Base-by-base conservation (phyloP, 2,329 filamentous ascomycete species). In the Grosmannia huntii region DNA sequence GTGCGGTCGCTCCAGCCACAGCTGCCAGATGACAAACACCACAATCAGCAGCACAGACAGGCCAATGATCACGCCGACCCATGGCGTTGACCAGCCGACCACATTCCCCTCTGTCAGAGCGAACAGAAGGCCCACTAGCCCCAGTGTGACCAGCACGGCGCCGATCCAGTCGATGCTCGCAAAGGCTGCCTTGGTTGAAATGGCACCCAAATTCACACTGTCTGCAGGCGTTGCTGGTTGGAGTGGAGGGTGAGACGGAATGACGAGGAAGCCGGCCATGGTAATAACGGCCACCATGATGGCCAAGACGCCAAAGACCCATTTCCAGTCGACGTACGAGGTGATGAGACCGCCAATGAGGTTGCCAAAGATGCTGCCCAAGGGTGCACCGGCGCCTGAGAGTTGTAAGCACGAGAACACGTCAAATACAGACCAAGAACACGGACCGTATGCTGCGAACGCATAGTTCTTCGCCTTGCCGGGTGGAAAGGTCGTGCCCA, bases 381-480 rank as follows among this genome's bases (percentile, higher is more conserved):
- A 69, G 0, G 85, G 84, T 0, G 84, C 81, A 1, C 84, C 85
- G 1, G 83, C 83, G 21, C 80, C 77, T 79, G 52, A 6, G 5
- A 53, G 6, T 6, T 25, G 31, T 50, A 5, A 36, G 44, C 14
- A 49, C 4, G 19, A 31, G 2, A 9, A 41, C 2, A 10, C 5
- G n/a, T 41, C 19, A 14, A n/a, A 19, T 1, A 5, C 14, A n/a
- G n/a, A 21, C 3, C 25, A 5, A 33, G 41, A 4, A 33, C 0
- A 28, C 23, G 2, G 19, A 55, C 53, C 77, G 59, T 85, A 87
- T 25, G 78, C 75, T 44, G 80, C 81, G 63, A 89, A 87, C 1
- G 84, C 84, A 66, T 86, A 86, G 64, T 86, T 87, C 69, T 87
- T 87, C 4, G 83, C 80, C 62, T 81, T 83, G 0, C 85, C 83